Evolutionary conservation across 2,329 filamentous ascomycete species (phyloP), one percentile per base, ranked within the genome.

Genomic region (Intubia oerlemansii): DNA sequence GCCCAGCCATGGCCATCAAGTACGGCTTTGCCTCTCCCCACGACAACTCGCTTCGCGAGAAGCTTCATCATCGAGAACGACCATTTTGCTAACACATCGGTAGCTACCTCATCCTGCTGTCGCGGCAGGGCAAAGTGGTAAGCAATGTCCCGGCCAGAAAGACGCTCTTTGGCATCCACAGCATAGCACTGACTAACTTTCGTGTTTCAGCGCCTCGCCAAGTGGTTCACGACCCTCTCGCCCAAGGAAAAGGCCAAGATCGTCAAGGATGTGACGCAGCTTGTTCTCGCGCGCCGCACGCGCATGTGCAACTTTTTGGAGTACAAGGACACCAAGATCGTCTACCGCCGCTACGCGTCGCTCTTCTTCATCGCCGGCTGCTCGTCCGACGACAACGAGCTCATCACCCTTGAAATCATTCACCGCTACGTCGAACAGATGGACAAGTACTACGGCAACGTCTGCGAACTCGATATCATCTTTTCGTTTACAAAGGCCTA

Each of bases 291-390:
- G 37, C 71, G 88, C 42, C 71, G 88, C 46, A 95, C 88, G 34
- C 81, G 88, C 51, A 98, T 98, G 88, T 98, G 88, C 68, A 98
- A 98, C 57, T 98, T 98, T 54, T 68, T 98, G 35, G 88, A 98
- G 51, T 98, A 98, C 56, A 98, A 98, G 28, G 88, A 98, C 55
- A 90, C 79, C 42, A 98, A 98, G 57, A 84, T 98, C 42, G 85
- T 98, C 33, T 98, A 98, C 57, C 82, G 88, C 44, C 81, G 88
- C 50, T 98, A 98, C 54, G 88, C 88, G 36, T 95, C 88, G 34
- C 74, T 98, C 36, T 98, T 95, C 64, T 98, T 98, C 64, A 98
- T 98, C 51, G 84, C 85, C 45, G 88, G 88, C 44, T 92, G 82
- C 57, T 75, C 82, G 30, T 84, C 84, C n/a, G 82, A 81, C 38